Conservation (phyloP, 2,329 filamentous ascomycete species). For the Aspergillus vadensis region DNA sequence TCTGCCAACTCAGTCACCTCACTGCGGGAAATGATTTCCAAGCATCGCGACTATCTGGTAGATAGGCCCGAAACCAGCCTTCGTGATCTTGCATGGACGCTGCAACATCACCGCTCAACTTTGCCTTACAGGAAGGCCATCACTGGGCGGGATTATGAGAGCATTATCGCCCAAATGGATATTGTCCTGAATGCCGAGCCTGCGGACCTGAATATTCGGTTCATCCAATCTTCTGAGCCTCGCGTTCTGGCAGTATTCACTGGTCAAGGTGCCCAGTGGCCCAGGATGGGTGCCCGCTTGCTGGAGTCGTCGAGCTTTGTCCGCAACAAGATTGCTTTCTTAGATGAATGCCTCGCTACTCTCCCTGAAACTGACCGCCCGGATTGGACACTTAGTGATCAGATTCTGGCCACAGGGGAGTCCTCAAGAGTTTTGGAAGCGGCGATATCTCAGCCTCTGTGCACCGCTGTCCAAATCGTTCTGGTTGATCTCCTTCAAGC, state of each 20-base stretch:
- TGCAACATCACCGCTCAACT: background rate
- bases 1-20: background rate
- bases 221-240: background rate
- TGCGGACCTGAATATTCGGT: background rate
- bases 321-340: background rate
- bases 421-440: slow-evolving; percentile 9
- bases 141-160: background rate
- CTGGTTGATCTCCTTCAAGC: slow-evolving; percentile 21
- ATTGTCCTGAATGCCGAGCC: background rate
- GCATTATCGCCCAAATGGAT: background rate
- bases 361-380: slow-evolving; percentile 7
- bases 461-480: slow-evolving; percentile 23
- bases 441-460: slow-evolving; percentile 20
- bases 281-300: slow-evolving; percentile 19
- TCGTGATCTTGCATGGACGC: background rate
- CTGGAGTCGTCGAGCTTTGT: background rate
- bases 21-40: background rate
- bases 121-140: background rate
- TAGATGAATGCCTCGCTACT: background rate
- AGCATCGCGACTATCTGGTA: background rate
- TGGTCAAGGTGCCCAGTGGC: slow-evolving; percentile 30
- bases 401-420: background rate
- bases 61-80: background rate
- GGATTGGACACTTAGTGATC: slow-evolving; percentile 6
- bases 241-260: slow-evolving; percentile 22